Evolutionary conservation across 495 filamentous ascomycete species (phyloP), one percentile per base, ranked within the genome.

Genomic region (Trichoderma reesei): DNA sequence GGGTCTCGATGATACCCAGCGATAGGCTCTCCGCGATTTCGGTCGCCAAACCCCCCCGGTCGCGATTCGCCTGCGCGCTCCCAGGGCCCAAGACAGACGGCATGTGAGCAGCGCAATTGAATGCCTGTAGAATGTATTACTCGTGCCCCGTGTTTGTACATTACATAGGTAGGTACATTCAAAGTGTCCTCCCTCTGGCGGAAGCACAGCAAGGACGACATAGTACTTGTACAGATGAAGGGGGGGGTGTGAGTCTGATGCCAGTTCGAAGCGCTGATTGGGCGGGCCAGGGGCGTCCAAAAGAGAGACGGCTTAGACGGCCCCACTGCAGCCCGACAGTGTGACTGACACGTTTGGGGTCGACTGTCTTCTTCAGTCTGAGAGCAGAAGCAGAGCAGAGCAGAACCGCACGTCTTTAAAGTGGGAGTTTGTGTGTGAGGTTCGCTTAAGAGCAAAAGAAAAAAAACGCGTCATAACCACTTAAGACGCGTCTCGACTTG

Each of bases 1-100:
- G 51, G 51, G 51, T 9, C 51, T 31, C 20, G 31, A 26, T 56
- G 51, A 56, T 56, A 56, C 51, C 20, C 7, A 34, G 51, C 51
- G 51, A 56, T 56, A 56, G 51, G 51, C 51, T 34, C 51, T 56
- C 51, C 51, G 31, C 51, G 51, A 56, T 33, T 34, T 56, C 51
- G 31, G 26, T 56, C 51, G 31, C 20, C 31, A 56, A n/a, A n/a
- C n/a, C n/a, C n/a, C 51, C 51, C 51, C 16, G 51, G 20, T 31
- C 51, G 8, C n/a, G 51, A 56, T 56, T 56, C 51, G 51, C 31
- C 51, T 56, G 13, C 48, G 20, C 10, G 34, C 51, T n/a, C n/a
- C n/a, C n/a, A n/a, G n/a, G n/a, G n/a, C 51, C 51, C 20, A 31
- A 26, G 20, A 20, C 11, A 26, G 20, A 56, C 2, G 51, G 51